Conservation (phyloP, 192 early-diverging fungal species). For the Jimgerdemannia flammicorona region DNA sequence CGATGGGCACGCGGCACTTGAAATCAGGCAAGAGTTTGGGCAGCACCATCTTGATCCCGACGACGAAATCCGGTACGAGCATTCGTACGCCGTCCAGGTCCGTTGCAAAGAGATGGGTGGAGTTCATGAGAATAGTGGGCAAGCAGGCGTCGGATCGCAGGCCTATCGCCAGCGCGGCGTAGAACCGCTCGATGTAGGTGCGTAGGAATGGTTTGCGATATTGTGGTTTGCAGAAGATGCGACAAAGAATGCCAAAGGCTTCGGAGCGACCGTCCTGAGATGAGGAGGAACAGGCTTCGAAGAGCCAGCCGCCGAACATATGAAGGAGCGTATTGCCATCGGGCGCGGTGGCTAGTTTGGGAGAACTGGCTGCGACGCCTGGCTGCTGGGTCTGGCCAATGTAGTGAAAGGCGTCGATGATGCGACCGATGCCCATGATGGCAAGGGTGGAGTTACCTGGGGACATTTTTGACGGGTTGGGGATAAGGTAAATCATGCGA, state of each 20-base stretch:
- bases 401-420: constrained; percentile 48
- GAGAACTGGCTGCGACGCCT: constrained; percentile 7
- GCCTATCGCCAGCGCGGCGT: constrained; percentile 58
- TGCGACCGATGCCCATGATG: constrained; percentile 50
- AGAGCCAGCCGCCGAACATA: constrained; percentile 82
- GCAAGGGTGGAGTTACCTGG: constrained; percentile 46
- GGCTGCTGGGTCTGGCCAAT: constrained; percentile 19
- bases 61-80: constrained; percentile 69
- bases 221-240: constrained; percentile 72
- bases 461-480: constrained; percentile 45
- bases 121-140: constrained; percentile 66
- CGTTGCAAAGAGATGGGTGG: constrained; percentile 54
- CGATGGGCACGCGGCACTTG: constrained; percentile 36
- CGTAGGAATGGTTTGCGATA: constrained; percentile 47
- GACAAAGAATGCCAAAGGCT: constrained; percentile 69
- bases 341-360: constrained; percentile 33
- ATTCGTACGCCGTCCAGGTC: constrained; percentile 71
- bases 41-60: constrained; percentile 61
- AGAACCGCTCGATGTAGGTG: constrained; percentile 73
- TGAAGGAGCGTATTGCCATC: constrained; percentile 76
- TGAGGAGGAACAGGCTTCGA: constrained; percentile 56
- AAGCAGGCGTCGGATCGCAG: constrained; percentile 56
- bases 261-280: constrained; percentile 57
- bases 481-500: constrained; percentile 55
- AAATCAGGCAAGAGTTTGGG: constrained; percentile 39